Conservation (phyloP, 2,329 filamentous ascomycete species). For the Bipolaris zeicola region DNA sequence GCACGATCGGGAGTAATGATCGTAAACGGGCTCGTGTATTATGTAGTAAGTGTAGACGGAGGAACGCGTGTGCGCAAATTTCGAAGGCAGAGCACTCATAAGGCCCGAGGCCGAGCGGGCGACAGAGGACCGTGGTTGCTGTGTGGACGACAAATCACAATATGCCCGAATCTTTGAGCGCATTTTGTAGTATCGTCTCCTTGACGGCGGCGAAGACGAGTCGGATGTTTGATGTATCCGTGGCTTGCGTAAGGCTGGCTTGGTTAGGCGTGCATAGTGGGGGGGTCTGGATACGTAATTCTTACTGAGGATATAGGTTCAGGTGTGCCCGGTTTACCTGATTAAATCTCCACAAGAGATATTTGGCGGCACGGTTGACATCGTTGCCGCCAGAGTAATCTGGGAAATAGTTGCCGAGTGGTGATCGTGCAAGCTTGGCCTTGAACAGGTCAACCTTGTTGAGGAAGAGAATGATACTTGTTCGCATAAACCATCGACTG, state of each 20-base stretch:
- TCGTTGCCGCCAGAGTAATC: constrained; percentile 98
- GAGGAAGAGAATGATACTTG: constrained; percentile 96
- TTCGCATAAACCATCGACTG: constrained; percentile 98
- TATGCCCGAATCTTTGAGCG: constrained; percentile 96
- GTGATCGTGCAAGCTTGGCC: constrained; percentile 87
- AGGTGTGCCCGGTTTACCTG: constrained; percentile 96
- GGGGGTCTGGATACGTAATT: neutral
- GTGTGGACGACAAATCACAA: constrained; percentile 54
- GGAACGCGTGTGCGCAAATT: constrained; percentile 10
- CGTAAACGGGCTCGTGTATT: constrained; percentile 45
- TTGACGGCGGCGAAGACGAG: constrained; percentile 98
- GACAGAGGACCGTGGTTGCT: constrained; percentile 29
- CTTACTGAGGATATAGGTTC: constrained; percentile 90
- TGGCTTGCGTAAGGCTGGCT: constrained; percentile 90
- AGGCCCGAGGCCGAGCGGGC: constrained; percentile 40
- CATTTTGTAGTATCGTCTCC: constrained; percentile 98
- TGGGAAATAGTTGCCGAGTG: constrained; percentile 92
- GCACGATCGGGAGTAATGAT: constrained; percentile 38
- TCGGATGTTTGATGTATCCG: constrained; percentile 97
- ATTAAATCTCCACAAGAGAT: constrained; percentile 97
- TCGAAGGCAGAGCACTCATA: constrained; percentile 12
- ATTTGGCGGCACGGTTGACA: constrained; percentile 97
- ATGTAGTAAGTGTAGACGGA: constrained; percentile 36
- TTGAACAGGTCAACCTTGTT: constrained; percentile 99
- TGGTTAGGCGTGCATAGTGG: constrained; percentile 10